Evolutionary conservation across 129 eudicot species (phyloP), one percentile per base, ranked within the genome.

Genomic region (Kitagawia praeruptora): DNA sequence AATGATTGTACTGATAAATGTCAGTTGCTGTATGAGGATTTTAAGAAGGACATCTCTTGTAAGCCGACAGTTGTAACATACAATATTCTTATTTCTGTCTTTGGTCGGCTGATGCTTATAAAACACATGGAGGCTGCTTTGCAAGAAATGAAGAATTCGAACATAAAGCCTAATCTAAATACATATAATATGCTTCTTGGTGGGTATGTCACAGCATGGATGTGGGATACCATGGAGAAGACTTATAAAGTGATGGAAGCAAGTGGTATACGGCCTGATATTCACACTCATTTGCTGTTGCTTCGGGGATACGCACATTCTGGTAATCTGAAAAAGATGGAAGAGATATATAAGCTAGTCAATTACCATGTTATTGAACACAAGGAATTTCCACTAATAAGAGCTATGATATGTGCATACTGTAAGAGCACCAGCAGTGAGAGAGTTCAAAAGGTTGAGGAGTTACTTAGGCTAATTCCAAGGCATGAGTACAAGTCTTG

Each of bases 181-280:
- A 95, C 99, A 13, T 95, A 90, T 81, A 90, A 89, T 74, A 82
- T 72, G 64, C 61, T 92, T 58, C 88, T 96, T 75, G 74, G 88
- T 19, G 97, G 98, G 67, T 96, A 96, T 83, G 45, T 96, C 7
- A 92, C 95, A 6, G 96, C 96, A 70, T 96, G 97, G 97, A 96
- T 87, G 97, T 96, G 99, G 97, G 97, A 96, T 56, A 74, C 82
- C 46, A 92, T 96, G 97, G 97, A 96, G 82, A 81, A 81, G 78
- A 86, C 89, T 9, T 96, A 83, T 70, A 61, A 2, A 46, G 71
- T 51, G 14, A 89, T 91, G 86, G 81, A 86, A 84, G 88, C 82
- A 3, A 74, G 77, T 18, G 78, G 81, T 34, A 58, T 96, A 51
- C 73, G 80, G 72, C 94, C 99, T 18, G 73, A 90, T 81, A 73